A percentile compares a stretch with the other conserved stretches of the same genome.
These are phyloP conservation scores for Leucogyrophana mollusca DNA, from an alignment of 768 basidiomycete species.

Conservation along the genomic window DNA sequence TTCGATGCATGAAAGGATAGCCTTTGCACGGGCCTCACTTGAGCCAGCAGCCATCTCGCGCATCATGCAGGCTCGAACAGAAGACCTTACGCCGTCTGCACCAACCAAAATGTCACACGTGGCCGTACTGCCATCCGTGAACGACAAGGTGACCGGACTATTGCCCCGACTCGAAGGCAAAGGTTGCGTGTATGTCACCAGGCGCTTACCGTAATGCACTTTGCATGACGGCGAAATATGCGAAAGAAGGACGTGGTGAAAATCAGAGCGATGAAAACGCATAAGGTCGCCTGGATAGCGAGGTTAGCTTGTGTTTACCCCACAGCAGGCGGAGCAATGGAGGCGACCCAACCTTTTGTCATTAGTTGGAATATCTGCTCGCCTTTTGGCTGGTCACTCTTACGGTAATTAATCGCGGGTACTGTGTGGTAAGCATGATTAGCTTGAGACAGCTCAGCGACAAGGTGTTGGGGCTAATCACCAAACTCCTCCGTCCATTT, in stretches of 20 bases:
- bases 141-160: slow-evolving; percentile 44
- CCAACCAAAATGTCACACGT: slow-evolving; percentile 67
- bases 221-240: slow-evolving; percentile 45
- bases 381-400: slow-evolving; percentile 58
- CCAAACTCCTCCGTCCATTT: slow-evolving; percentile 19
- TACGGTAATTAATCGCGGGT: slow-evolving; percentile 52
- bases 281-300: slow-evolving; percentile 44
- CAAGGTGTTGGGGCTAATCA: slow-evolving; percentile 5
- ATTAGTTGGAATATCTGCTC: slow-evolving; percentile 51
- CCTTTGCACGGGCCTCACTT: slow-evolving; percentile 39
- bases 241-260: slow-evolving; percentile 56
- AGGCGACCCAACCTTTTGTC: slow-evolving; percentile 47
- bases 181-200: slow-evolving; percentile 53
- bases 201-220: slow-evolving; percentile 55
- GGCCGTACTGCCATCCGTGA: slow-evolving; percentile 59
- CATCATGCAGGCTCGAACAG: slow-evolving; percentile 38
- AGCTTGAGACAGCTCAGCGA: background rate
- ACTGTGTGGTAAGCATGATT: slow-evolving; percentile 36
- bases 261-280: slow-evolving; percentile 64
- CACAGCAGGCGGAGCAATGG: background rate
- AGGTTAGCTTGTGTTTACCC: slow-evolving; percentile 6
- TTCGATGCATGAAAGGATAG: slow-evolving; percentile 42
- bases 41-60: slow-evolving; percentile 27
- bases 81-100: slow-evolving; percentile 67
- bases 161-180: slow-evolving; percentile 25